Evolutionary conservation across 2,329 filamentous ascomycete species (phyloP).

Genomic region (Aspergillus viridinutans): DNA sequence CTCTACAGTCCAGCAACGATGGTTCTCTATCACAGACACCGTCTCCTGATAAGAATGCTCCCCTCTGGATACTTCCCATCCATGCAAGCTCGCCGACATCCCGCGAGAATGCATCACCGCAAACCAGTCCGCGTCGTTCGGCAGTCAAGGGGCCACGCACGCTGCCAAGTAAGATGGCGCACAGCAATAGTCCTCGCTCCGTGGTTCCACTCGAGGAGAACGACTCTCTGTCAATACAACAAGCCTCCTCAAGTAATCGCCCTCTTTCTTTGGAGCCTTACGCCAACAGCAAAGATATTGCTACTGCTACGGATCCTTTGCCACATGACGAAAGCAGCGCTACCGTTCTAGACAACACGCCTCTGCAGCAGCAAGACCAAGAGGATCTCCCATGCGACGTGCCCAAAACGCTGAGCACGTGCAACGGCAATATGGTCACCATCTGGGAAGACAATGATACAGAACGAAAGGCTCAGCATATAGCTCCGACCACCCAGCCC

Average conservation of each 20-base stretch:
- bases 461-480: neutral
- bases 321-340: constrained; percentile 3
- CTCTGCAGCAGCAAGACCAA: neutral
- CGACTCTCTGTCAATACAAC: constrained; percentile 4
- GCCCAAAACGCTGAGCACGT: constrained; percentile 10
- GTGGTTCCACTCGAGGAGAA: constrained; percentile 14
- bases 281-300: neutral
- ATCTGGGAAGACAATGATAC: constrained; percentile 39
- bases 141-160: constrained; percentile 31
- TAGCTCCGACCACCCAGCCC: constrained; percentile 2
- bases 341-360: neutral
- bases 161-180: constrained; percentile 21
- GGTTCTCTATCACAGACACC: constrained; percentile 24
- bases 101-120: constrained; percentile 19
- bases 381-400: constrained; percentile 4
- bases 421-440: constrained; percentile 26
- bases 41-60: constrained; percentile 25
- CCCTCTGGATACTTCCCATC: constrained; percentile 23
- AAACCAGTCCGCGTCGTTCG: constrained; percentile 29
- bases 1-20: constrained; percentile 15
- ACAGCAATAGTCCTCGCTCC: constrained; percentile 17
- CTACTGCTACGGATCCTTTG: neutral
- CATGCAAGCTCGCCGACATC: constrained; percentile 19
- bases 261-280: neutral
- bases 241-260: constrained; percentile 7